These are phyloP conservation scores for Xylariomycetidae sp. DNA, from an alignment of 2,329 filamentous ascomycete species.

Conservation along the genomic window DNA sequence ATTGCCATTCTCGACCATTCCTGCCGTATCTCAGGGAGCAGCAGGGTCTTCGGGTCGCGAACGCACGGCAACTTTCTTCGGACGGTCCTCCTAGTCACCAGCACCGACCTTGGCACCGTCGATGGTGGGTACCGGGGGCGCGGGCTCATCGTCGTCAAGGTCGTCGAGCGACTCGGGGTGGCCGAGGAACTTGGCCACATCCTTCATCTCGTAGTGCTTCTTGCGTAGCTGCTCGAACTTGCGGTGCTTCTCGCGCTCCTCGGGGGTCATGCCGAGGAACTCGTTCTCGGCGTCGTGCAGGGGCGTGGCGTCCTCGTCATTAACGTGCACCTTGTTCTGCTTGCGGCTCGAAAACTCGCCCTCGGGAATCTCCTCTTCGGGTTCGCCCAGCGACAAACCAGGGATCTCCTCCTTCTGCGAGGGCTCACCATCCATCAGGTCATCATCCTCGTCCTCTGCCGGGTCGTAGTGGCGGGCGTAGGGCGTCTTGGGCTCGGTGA, in stretches of 20 bases:
- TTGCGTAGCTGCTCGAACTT: constrained; percentile 88
- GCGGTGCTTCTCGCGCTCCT: constrained; percentile 85
- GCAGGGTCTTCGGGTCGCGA: no score
- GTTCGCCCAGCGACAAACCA: constrained; percentile 84
- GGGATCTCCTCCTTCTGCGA: constrained; percentile 71
- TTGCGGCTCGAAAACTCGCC: constrained; percentile 32
- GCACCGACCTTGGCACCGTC: constrained; percentile 21
- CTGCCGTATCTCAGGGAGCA: no score
- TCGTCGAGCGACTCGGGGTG: constrained; percentile 63
- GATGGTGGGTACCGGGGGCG: constrained; percentile 30
- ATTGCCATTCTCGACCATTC: no score
- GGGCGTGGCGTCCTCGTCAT: constrained; percentile 48
- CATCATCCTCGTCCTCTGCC: constrained; percentile 73
- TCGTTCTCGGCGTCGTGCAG: constrained; percentile 55
- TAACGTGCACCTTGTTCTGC: constrained; percentile 71
- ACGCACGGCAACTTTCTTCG: no score
- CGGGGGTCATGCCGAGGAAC: constrained; percentile 49
- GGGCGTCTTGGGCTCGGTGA: constrained; percentile 95
- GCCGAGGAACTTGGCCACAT: constrained; percentile 81
- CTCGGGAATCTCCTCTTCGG: constrained; percentile 65
- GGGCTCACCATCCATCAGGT: constrained; percentile 49
- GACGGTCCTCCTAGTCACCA: no score
- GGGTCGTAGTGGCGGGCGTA: constrained; percentile 92
- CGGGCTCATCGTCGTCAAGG: constrained; percentile 43
- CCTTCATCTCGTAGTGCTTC: constrained; percentile 98